A percentile compares a stretch with the other conserved stretches of the same genome.
These are phyloP conservation scores for Microthyrium microscopicum DNA, from an alignment of 2,329 filamentous ascomycete species.

Conservation along the genomic window DNA sequence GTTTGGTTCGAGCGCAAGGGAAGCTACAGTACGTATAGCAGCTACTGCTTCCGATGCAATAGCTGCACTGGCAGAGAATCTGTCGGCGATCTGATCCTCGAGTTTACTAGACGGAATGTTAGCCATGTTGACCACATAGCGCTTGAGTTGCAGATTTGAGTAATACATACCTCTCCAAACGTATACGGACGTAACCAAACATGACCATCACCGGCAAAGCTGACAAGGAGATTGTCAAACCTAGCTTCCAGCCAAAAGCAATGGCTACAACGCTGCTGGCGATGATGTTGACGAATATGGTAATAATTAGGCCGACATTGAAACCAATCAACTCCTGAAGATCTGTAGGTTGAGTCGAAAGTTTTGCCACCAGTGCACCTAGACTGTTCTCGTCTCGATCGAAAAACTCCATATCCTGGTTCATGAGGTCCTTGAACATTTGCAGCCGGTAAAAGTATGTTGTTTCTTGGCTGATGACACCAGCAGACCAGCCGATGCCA, in stretches of 20 bases:
- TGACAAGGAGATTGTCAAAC: conserved; percentile 27
- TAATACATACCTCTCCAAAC: conserved; percentile 20
- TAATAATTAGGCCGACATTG: conserved; percentile 33
- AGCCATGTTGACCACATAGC: no score
- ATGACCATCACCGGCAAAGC: conserved; percentile 32
- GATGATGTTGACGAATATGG: conserved; percentile 28
- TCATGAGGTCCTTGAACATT: conserved; percentile 20
- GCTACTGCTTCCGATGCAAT: conserved; percentile 52
- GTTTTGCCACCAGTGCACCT: conserved; percentile 27
- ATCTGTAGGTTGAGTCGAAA: conserved; percentile 32
- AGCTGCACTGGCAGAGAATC: conserved; percentile 45
- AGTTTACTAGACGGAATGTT: no score
- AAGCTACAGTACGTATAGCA: conserved; percentile 44
- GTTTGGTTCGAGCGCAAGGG: conserved; percentile 23
- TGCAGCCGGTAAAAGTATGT: conserved; percentile 14
- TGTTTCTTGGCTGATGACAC: not conserved
- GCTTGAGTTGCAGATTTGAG: no score
- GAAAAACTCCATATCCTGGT: conserved; percentile 39
- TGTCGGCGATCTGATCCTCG: conserved; percentile 44
- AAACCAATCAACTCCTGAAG: conserved; percentile 32
- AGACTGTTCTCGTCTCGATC: conserved; percentile 25
- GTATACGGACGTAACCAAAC: conserved; percentile 29
- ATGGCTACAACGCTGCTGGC: conserved; percentile 32
- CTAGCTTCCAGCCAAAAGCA: conserved; percentile 34
- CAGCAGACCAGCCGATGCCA: conserved; percentile 12